Percentiles rank a stretch among this genome's conserved stretches.
These are phyloP conservation scores for Plantago lanceolata DNA, from an alignment of 305 asterid genomes.

Conservation along the genomic window DNA sequence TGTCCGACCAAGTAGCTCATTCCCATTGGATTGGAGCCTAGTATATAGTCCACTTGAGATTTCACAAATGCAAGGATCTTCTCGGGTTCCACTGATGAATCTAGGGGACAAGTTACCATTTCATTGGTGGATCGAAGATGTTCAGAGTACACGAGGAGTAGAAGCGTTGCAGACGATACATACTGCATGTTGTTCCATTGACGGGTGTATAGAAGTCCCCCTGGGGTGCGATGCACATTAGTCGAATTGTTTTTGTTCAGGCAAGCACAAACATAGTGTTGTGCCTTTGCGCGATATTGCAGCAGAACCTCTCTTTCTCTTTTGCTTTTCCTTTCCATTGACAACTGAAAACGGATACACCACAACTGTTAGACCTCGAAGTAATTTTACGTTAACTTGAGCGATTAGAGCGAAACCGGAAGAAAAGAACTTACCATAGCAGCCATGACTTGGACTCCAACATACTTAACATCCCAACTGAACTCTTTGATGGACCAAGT, in stretches of 20 bases:
- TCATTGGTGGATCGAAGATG: slow-evolving; percentile 51
- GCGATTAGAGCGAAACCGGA: background rate
- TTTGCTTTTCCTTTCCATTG: slow-evolving; percentile 29
- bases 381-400: too few relatives aligned
- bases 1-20: slow-evolving; percentile 76
- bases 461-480: slow-evolving; percentile 90
- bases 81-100: slow-evolving; percentile 28
- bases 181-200: slow-evolving; percentile 93
- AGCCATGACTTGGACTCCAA: slow-evolving; percentile 72
- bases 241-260: slow-evolving; percentile 44
- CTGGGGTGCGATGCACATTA: slow-evolving; percentile 62
- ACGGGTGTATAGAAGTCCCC: slow-evolving; percentile 62
- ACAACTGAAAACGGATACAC: slow-evolving; percentile 33
- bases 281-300: slow-evolving; percentile 50
- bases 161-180: slow-evolving; percentile 50
- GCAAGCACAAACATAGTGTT: slow-evolving; percentile 51
- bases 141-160: slow-evolving; percentile 52
- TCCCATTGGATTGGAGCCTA: slow-evolving; percentile 72
- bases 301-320: slow-evolving; percentile 30
- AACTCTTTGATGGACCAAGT: slow-evolving; percentile 82
- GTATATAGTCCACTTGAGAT: slow-evolving; percentile 64
- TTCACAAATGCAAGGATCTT: slow-evolving; percentile 48
- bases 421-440: slow-evolving; percentile 44
- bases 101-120: slow-evolving; percentile 37
- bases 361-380: background rate